Percentiles rank a stretch among this genome's conserved stretches.
Evolutionary conservation across 768 basidiomycete species (phyloP).

Genomic region (Termitomyces sp.): DNA sequence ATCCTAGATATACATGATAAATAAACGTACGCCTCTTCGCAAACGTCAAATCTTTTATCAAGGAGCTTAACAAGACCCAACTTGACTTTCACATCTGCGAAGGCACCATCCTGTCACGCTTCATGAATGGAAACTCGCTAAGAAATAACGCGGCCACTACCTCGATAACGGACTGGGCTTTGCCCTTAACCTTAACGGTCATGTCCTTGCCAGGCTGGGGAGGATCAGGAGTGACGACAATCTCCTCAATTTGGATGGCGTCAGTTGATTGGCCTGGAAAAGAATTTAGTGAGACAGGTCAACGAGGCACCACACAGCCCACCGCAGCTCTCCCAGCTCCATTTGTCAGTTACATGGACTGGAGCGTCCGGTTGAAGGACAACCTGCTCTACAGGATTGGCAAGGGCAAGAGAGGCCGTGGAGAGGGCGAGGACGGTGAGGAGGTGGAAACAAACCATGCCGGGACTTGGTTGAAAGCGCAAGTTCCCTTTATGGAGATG

Average conservation of each 20-base stretch:
- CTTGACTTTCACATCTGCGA: conserved; percentile 86
- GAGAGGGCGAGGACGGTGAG: conserved; percentile 17
- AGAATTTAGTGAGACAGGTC: conserved; percentile 5
- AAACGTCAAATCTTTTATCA: conserved; percentile 78
- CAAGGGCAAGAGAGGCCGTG: conserved; percentile 14
- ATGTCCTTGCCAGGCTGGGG: conserved; percentile 83
- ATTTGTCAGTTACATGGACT: conserved; percentile 36
- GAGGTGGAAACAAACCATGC: conserved; percentile 20
- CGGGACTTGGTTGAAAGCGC: conserved; percentile 2
- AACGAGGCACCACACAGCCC: conserved; percentile 18
- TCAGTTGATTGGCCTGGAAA: conserved; percentile 38
- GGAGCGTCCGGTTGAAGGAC: conserved; percentile 20
- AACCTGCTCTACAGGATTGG: conserved; percentile 19
- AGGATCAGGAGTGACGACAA: conserved; percentile 78
- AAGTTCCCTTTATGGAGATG: conserved; percentile 13
- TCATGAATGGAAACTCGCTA: neutral
- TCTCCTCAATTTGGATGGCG: conserved; percentile 60
- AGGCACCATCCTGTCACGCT: conserved; percentile 73
- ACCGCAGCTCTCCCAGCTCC: conserved; percentile 79
- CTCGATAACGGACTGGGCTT: conserved; percentile 53
- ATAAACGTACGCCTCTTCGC: conserved; percentile 83
- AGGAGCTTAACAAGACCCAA: conserved; percentile 92
- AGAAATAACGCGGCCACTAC: conserved; percentile 32
- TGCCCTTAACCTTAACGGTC: conserved; percentile 75
- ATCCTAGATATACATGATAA: neutral